A percentile compares a stretch with the other conserved stretches of the same genome.
These are phyloP conservation scores for Metarhizium rileyi DNA, from an alignment of 2,329 filamentous ascomycete genomes.

Conservation along the genomic window DNA sequence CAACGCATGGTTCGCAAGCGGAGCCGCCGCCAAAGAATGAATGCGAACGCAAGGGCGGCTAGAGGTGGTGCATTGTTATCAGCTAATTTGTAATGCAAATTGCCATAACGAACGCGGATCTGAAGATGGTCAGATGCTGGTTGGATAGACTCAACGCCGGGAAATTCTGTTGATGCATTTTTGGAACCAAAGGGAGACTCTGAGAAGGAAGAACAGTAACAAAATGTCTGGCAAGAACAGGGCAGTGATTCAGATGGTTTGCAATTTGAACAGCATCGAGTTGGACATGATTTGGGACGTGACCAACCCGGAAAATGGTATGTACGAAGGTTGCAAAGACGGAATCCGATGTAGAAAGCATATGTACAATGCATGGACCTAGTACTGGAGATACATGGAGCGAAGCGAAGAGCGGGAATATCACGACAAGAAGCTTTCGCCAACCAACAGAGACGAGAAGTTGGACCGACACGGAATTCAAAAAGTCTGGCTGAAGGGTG, in stretches of 20 bases:
- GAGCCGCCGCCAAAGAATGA: slow-evolving; percentile 50
- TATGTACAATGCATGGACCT: not conserved
- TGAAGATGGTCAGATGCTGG: slow-evolving; percentile 2
- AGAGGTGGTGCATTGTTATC: slow-evolving; percentile 23
- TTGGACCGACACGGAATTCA: not conserved
- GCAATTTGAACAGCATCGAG: not conserved
- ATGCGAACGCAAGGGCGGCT: slow-evolving; percentile 52
- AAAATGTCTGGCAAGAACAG: slow-evolving; percentile 4
- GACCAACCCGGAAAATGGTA: not conserved
- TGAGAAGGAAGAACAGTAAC: too few relatives aligned
- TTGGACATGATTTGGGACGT: not conserved
- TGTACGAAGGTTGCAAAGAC: not conserved
- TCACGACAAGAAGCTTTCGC: not conserved
- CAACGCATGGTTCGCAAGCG: slow-evolving; percentile 25
- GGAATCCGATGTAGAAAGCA: not conserved
- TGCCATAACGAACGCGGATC: not conserved
- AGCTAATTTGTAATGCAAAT: slow-evolving; percentile 1
- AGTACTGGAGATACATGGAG: not conserved
- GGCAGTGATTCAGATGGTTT: not conserved
- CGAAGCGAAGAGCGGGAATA: not conserved
- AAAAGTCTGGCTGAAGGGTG: not conserved
- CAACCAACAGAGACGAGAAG: not conserved
- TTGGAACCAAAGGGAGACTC: not conserved
- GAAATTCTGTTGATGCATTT: slow-evolving; percentile 4
- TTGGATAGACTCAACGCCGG: slow-evolving; percentile 6